phyloP scores from a whole-genome alignment of 164 flowering plant genomes.

The Chimonanthus salicifolius region DNA sequence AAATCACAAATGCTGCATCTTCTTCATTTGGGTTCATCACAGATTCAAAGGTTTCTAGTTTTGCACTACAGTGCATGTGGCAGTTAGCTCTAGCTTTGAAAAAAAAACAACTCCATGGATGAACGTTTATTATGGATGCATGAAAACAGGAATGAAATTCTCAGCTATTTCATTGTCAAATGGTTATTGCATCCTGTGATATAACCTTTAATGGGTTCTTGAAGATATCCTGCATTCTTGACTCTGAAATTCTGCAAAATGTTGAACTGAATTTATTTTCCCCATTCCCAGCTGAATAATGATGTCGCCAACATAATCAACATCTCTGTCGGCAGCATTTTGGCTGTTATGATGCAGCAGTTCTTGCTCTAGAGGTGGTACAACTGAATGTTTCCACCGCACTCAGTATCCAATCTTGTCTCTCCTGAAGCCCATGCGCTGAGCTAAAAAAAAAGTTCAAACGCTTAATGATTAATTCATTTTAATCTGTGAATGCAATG shows the following conservation, averaged over 20 bases:
- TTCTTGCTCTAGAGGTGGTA: conserved; percentile 25
- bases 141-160: too few species aligned
- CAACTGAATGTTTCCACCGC: background rate
- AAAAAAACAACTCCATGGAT: too few species aligned
- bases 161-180: background rate
- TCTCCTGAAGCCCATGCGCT: background rate
- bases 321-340: conserved; percentile 75
- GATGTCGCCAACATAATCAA: conserved; percentile 82
- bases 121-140: too few species aligned
- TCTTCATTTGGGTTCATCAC: background rate
- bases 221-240: too few species aligned
- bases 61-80: too few species aligned
- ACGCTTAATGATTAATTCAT: too few species aligned
- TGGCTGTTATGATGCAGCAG: conserved; percentile 75
- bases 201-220: background rate
- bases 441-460: too few species aligned
- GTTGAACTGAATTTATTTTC: background rate
- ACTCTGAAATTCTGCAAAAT: too few species aligned
- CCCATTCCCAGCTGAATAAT: conserved; percentile 67
- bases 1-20: background rate
- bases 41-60: background rate
- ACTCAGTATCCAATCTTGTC: background rate
- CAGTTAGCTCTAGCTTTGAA: too few species aligned
- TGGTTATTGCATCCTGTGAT: background rate
- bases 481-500: too few species aligned